A percentile compares a stretch with the other conserved stretches of the same genome.
Evolutionary conservation across 2,329 filamentous ascomycete genomes (phyloP).

Genomic region (Cladophialophora exuberans): DNA sequence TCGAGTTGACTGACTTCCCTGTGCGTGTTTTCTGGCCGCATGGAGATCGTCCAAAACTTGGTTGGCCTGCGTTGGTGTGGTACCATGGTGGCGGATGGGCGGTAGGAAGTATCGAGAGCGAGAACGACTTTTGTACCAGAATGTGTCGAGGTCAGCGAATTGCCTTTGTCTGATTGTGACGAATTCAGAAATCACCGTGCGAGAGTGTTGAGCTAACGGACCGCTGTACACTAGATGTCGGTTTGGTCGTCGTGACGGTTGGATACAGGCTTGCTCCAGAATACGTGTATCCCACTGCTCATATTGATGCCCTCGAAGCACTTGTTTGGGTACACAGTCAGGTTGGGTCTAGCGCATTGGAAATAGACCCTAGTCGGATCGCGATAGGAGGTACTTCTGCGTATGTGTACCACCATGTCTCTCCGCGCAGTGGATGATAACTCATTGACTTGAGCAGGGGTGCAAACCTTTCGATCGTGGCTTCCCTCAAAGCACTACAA

Average conservation of each 20-base stretch:
- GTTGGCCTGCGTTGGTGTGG: conserved; percentile 61
- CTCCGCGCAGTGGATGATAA: neutral
- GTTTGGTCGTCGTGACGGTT: conserved; percentile 57
- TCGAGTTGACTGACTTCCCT: conserved; percentile 43
- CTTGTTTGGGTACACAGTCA: conserved; percentile 50
- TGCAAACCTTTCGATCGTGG: conserved; percentile 42
- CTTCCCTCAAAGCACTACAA: neutral
- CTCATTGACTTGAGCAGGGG: conserved; percentile 35
- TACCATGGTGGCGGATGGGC: conserved; percentile 64
- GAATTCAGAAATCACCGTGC: neutral
- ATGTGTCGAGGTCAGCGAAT: conserved; percentile 50
- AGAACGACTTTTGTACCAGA: conserved; percentile 60
- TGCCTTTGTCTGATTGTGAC: neutral
- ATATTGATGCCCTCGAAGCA: conserved; percentile 60
- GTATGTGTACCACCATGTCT: neutral
- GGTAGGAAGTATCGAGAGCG: conserved; percentile 59
- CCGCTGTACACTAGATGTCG: conserved; percentile 34
- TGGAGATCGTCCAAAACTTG: conserved; percentile 46
- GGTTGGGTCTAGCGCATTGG: conserved; percentile 43
- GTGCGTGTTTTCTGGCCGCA: conserved; percentile 50
- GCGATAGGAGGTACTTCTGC: conserved; percentile 56
- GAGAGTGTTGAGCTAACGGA: neutral
- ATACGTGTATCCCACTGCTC: conserved; percentile 58
- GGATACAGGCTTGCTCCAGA: conserved; percentile 63
- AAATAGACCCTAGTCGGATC: conserved; percentile 48